These are phyloP conservation scores for Backusella sp. DNA, from an alignment of 192 early-diverging fungal species.

Conservation along the genomic window DNA sequence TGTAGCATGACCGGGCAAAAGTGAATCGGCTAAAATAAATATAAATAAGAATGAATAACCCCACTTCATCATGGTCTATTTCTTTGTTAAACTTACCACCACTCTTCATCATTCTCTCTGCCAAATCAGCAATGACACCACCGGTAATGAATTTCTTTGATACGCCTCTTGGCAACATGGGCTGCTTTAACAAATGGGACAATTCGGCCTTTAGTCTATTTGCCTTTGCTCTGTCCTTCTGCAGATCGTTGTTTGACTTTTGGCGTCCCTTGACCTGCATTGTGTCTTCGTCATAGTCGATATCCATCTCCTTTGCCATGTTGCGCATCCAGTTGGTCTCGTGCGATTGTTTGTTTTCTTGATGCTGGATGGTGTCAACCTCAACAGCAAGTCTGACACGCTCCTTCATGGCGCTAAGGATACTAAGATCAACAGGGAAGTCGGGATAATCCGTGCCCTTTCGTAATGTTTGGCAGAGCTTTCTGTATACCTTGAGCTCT, in stretches of 20 bases:
- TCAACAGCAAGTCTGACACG: conserved; percentile 79
- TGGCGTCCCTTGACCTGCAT: conserved; percentile 42
- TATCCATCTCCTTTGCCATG: conserved; percentile 76
- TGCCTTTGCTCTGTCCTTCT: conserved; percentile 47
- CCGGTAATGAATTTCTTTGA: conserved; percentile 66
- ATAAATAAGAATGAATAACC: background rate
- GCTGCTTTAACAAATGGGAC: conserved; percentile 42
- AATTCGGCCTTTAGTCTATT: conserved; percentile 44
- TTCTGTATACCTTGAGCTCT: conserved; percentile 78
- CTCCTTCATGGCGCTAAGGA: conserved; percentile 69
- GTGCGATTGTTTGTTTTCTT: conserved; percentile 61
- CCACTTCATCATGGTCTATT: background rate
- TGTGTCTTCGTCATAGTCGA: conserved; percentile 73
- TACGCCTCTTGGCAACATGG: conserved; percentile 48
- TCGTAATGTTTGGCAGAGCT: conserved; percentile 76
- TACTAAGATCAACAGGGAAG: conserved; percentile 79
- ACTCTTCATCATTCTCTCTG: conserved; percentile 55
- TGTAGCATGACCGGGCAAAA: conserved; percentile 5
- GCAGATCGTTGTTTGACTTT: conserved; percentile 32
- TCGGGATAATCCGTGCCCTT: conserved; percentile 71
- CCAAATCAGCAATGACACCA: conserved; percentile 59
- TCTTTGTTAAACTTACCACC: conserved; percentile 18
- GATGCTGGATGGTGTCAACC: conserved; percentile 82
- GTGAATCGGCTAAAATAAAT: background rate
- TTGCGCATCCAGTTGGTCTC: conserved; percentile 78